phyloP scores from a whole-genome alignment of 805 yeast genomes.

The Wickerhamiella occidentalis region DNA sequence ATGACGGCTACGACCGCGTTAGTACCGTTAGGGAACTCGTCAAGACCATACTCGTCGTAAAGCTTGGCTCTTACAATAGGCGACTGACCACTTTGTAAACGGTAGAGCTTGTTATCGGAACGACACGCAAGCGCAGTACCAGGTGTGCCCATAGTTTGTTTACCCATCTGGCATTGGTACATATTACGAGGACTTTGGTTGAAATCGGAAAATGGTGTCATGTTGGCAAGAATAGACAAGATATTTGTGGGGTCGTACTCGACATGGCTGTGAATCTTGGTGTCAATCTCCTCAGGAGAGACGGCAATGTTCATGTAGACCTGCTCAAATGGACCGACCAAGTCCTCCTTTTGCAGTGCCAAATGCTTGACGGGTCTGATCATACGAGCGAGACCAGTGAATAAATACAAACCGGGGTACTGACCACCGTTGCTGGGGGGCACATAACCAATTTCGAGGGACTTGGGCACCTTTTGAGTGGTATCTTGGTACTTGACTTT shows the following conservation, averaged over 20 bases:
- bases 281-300: conserved; percentile 78
- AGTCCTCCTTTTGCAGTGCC: conserved; percentile 71
- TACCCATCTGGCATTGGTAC: conserved; percentile 99
- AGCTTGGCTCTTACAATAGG: conserved; percentile 91
- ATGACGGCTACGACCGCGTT: conserved; percentile 98
- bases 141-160: conserved; percentile 99
- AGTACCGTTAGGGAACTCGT: conserved; percentile 95
- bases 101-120: conserved; percentile 87
- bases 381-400: conserved; percentile 91
- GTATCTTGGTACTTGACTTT: conserved; percentile 47
- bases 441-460: conserved; percentile 86
- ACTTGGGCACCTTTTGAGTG: conserved; percentile 60
- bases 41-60: conserved; percentile 95
- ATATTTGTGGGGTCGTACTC: conserved; percentile 93
- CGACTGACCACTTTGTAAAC: conserved; percentile 89
- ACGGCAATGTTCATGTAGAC: conserved; percentile 95
- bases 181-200: conserved; percentile 98
- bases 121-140: conserved; percentile 90
- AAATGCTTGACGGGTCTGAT: conserved; percentile 88
- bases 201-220: conserved; percentile 96
- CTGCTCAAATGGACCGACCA: conserved; percentile 96
- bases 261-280: conserved; percentile 76
- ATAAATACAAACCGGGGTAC: conserved; percentile 87
- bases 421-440: conserved; percentile 96
- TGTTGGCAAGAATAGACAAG: conserved; percentile 84